Conservation (phyloP, 2,329 filamentous ascomycete genomes). For the Pyrenochaeta sp. region DNA sequence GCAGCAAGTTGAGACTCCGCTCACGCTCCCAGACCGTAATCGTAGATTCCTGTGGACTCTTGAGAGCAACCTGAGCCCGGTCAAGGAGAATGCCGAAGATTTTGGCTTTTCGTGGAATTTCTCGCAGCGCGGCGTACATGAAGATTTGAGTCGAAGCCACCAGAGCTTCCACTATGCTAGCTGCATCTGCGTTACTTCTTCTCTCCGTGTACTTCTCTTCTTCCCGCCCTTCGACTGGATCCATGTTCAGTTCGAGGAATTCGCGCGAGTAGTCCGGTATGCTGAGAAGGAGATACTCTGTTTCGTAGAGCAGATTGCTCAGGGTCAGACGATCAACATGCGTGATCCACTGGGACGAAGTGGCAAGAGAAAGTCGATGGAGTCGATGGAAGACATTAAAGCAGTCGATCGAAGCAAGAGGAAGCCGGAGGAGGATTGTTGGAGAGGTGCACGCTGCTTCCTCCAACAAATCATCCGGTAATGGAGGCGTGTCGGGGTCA, state of each 20-base stretch:
- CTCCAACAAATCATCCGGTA: constrained; percentile 27
- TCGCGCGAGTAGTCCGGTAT: constrained; percentile 26
- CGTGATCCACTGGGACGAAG: constrained; percentile 21
- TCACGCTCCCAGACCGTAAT: constrained; percentile 19
- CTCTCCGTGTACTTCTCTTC: constrained; percentile 4
- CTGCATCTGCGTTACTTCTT: constrained; percentile 19
- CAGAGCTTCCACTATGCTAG: constrained; percentile 27
- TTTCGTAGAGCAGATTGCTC: constrained; percentile 32
- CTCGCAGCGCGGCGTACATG: constrained; percentile 28
- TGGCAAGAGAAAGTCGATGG: constrained; percentile 29
- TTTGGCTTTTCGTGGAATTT: constrained; percentile 26
- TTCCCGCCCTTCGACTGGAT: constrained; percentile 4
- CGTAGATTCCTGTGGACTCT: constrained; percentile 11
- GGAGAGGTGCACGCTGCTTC: constrained; percentile 30
- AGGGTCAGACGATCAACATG: constrained; percentile 20
- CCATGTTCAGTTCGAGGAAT: constrained; percentile 25
- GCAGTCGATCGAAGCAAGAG: constrained; percentile 24
- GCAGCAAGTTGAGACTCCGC: constrained; percentile 25
- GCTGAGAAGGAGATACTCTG: constrained; percentile 25
- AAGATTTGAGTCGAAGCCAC: constrained; percentile 31
- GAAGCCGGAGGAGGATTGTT: constrained; percentile 30
- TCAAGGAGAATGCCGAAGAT: constrained; percentile 28
- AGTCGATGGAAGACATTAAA: constrained; percentile 38
- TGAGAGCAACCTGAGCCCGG: constrained; percentile 16
- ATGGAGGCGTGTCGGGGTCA: constrained; percentile 21